Percentiles rank a stretch among this genome's conserved stretches.
These are phyloP conservation scores for Cladosporium sp. DNA, from an alignment of 2,329 filamentous ascomycete genomes.

Conservation along the genomic window DNA sequence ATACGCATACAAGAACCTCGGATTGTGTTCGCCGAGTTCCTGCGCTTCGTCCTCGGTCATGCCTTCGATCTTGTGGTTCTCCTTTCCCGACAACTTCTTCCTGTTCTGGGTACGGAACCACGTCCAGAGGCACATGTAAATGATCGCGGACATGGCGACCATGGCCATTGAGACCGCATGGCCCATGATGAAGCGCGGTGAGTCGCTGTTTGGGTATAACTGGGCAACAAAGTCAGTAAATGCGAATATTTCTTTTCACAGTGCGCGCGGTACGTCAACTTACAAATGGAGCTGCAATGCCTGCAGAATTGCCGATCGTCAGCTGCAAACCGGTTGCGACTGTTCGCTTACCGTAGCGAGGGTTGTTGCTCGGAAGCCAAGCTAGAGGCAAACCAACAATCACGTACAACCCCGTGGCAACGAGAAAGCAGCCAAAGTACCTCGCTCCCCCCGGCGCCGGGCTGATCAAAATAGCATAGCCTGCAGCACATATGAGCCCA, in stretches of 20 bases:
- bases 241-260: too few species aligned
- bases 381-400: constrained; percentile 9
- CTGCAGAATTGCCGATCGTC: constrained; percentile 65
- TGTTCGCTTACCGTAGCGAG: constrained; percentile 71
- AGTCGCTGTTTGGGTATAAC: constrained; percentile 44
- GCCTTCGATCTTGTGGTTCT: constrained; percentile 37
- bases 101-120: constrained; percentile 34
- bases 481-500: constrained; percentile 48
- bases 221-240: too few species aligned
- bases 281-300: constrained; percentile 53
- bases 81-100: constrained; percentile 35
- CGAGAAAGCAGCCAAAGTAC: constrained; percentile 50
- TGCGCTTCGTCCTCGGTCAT: constrained; percentile 41
- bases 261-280: neutral
- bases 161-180: constrained; percentile 51
- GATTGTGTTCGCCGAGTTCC: constrained; percentile 44
- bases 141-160: constrained; percentile 38
- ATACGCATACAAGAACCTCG: constrained; percentile 37
- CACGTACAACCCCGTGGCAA: constrained; percentile 7
- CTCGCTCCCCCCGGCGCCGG: constrained; percentile 58
- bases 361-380: constrained; percentile 57
- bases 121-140: constrained; percentile 19
- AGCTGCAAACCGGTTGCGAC: constrained; percentile 69
- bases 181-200: constrained; percentile 46
- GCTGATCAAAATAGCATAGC: constrained; percentile 57